A percentile compares a stretch with the other conserved stretches of the same genome.
Evolutionary conservation across 495 filamentous ascomycete genomes (phyloP).

Genomic region (Aspergillus egyptiacus): DNA sequence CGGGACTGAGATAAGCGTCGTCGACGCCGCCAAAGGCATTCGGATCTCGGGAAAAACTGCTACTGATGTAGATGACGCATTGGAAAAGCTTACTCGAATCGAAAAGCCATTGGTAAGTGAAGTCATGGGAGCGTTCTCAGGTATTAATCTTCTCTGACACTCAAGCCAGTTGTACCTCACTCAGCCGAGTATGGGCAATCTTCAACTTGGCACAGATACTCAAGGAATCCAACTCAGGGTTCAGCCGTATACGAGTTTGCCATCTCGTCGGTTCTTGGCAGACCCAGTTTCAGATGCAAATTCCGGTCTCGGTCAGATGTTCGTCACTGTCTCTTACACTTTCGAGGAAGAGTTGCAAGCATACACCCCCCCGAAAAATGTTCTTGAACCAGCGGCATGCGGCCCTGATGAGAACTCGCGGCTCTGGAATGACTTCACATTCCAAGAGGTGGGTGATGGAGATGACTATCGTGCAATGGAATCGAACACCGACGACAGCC

Average conservation of each 20-base stretch:
- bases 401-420: slow-evolving; percentile 10
- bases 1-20: slow-evolving; percentile 19
- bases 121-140: neutral
- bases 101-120: slow-evolving; percentile 43
- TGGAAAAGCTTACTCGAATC: slow-evolving; percentile 58
- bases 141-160: neutral
- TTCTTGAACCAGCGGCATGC: slow-evolving; percentile 10
- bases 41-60: slow-evolving; percentile 17
- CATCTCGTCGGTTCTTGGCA: slow-evolving; percentile 16
- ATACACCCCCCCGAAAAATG: slow-evolving; percentile 8
- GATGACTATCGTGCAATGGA: slow-evolving; percentile 14
- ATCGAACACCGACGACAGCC: neutral
- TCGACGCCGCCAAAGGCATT: slow-evolving; percentile 16
- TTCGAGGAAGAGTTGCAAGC: slow-evolving; percentile 14
- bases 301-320: slow-evolving; percentile 14
- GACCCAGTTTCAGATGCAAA: slow-evolving; percentile 10
- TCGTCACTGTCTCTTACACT: slow-evolving; percentile 11
- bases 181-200: slow-evolving; percentile 9
- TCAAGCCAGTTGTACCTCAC: slow-evolving; percentile 8
- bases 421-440: slow-evolving; percentile 24
- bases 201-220: neutral
- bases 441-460: slow-evolving; percentile 19
- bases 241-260: slow-evolving; percentile 14
- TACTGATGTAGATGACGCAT: slow-evolving; percentile 62
- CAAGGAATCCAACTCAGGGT: slow-evolving; percentile 4